phyloP scores from a whole-genome alignment of 192 early-diverging fungal species.

The Coemansia sp. region DNA sequence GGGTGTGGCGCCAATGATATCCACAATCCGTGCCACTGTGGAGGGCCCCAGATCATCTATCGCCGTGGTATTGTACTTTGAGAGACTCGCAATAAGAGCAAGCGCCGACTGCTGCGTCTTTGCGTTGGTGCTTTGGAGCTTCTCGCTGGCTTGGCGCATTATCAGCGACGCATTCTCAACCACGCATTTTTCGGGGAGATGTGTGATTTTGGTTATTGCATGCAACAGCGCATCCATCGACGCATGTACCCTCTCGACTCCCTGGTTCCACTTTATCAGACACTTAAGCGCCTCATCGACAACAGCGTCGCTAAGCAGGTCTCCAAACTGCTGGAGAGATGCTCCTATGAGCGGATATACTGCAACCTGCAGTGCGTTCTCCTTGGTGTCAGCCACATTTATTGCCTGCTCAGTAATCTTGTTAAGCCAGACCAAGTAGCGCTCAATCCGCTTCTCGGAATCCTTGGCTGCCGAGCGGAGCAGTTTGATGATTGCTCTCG shows the following conservation, averaged over 20 bases:
- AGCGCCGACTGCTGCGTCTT: constrained; percentile 15
- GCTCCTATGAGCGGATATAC: constrained; percentile 22
- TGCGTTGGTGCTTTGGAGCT: constrained; percentile 6
- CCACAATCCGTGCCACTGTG: constrained; percentile 22
- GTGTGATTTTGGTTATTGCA: constrained; percentile 21
- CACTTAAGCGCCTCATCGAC: constrained; percentile 7
- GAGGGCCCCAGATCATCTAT: constrained; percentile 3
- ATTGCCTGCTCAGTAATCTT: constrained; percentile 18
- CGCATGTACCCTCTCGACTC: constrained; percentile 2
- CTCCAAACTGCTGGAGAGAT: constrained; percentile 27
- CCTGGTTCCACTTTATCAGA: constrained; percentile 19
- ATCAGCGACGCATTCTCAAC: constrained; percentile 8
- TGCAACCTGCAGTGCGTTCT: constrained; percentile 17
- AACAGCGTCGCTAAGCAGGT: constrained; percentile 10
- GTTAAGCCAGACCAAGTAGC: constrained; percentile 22
- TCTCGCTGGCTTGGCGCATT: constrained; percentile 4
- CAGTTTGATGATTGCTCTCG: constrained; percentile 15
- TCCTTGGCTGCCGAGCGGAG: constrained; percentile 20
- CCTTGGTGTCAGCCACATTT: constrained; percentile 8
- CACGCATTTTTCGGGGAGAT: constrained; percentile 18
- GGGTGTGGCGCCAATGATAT: constrained; percentile 22
- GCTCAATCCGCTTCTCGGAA: constrained; percentile 8
- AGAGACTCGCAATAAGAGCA: constrained; percentile 23
- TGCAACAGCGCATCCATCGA: constrained; percentile 19
- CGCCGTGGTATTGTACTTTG: constrained; percentile 22